A percentile compares a stretch with the other conserved stretches of the same genome.
phyloP scores from a whole-genome alignment of 139 green algal species.

The Chlorella sp. region DNA sequence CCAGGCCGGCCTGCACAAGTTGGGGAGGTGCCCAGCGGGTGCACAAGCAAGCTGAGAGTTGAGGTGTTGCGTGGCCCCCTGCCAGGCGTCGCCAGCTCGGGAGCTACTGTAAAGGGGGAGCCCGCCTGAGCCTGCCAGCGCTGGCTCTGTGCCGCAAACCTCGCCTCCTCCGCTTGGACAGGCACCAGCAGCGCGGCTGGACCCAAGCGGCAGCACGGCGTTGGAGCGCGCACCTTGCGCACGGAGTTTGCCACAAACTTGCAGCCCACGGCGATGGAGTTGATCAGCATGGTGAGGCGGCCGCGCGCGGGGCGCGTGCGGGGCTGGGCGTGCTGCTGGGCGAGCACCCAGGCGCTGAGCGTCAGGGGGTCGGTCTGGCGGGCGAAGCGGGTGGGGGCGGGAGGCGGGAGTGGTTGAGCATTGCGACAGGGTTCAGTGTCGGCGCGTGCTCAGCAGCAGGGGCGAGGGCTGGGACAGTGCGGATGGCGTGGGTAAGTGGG shows the following conservation, averaged over 20 bases:
- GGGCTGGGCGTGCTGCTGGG: slow-evolving; percentile 40
- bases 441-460: not conserved
- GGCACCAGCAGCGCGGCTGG: not conserved
- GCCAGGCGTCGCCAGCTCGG: not conserved
- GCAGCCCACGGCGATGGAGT: slow-evolving; percentile 64
- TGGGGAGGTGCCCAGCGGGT: not conserved
- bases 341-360: slow-evolving; percentile 43
- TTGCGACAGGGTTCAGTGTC: no score
- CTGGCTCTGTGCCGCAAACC: not conserved
- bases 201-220: not conserved
- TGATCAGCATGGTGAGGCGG: slow-evolving; percentile 60
- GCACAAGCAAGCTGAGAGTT: not conserved
- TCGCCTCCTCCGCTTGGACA: not conserved
- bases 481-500: no score
- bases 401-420: not conserved
- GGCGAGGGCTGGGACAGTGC: not conserved
- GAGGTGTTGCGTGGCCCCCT: not conserved
- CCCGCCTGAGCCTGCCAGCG: not conserved
- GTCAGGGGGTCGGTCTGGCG: slow-evolving; percentile 50
- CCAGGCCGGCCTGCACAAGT: slow-evolving; percentile 49
- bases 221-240: slow-evolving; percentile 36
- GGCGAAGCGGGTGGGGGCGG: not conserved
- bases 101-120: not conserved
- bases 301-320: slow-evolving; percentile 42
- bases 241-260: slow-evolving; percentile 64